A percentile compares a stretch with the other conserved stretches of the same genome.
phyloP scores from a whole-genome alignment of 2,329 filamentous ascomycete species.

The Penicillium frequentans region DNA sequence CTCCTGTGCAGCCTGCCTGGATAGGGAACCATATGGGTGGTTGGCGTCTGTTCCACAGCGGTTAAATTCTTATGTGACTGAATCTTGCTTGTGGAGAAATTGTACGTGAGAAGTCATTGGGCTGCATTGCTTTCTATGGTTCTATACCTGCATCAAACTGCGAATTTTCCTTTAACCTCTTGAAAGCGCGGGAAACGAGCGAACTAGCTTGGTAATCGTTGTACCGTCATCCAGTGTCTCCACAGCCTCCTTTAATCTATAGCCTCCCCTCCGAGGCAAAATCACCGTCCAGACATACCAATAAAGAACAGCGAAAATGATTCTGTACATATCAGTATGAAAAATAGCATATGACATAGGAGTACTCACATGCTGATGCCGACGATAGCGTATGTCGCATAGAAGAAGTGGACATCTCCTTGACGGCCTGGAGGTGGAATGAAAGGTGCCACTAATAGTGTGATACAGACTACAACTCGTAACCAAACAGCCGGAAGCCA shows the following conservation, averaged over 20 bases:
- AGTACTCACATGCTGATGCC: slow-evolving; percentile 46
- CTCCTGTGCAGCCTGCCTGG: not conserved
- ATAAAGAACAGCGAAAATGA: slow-evolving; percentile 61
- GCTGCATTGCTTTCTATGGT: not conserved
- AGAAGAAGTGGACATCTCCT: slow-evolving; percentile 49
- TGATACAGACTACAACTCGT: slow-evolving; percentile 54
- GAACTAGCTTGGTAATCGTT: slow-evolving; percentile 59
- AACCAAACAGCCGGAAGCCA: slow-evolving; percentile 62
- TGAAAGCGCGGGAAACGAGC: slow-evolving; percentile 4
- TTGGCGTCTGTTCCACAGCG: too few relatives aligned
- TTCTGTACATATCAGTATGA: slow-evolving; percentile 39
- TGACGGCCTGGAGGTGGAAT: slow-evolving; percentile 56
- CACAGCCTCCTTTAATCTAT: slow-evolving; percentile 62
- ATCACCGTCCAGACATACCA: slow-evolving; percentile 68
- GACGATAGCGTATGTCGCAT: slow-evolving; percentile 55
- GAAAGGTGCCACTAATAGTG: slow-evolving; percentile 62
- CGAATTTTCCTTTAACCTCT: not conserved
- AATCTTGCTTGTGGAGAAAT: too few relatives aligned
- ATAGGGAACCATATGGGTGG: not conserved
- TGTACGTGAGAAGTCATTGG: not conserved
- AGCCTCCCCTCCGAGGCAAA: slow-evolving; percentile 60
- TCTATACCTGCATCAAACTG: not conserved
- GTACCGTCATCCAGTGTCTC: slow-evolving; percentile 66
- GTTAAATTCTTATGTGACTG: too few relatives aligned
- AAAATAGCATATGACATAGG: not conserved